Base-by-base conservation (phyloP, 495 filamentous ascomycete genomes). In the Lepraria neglecta region DNA sequence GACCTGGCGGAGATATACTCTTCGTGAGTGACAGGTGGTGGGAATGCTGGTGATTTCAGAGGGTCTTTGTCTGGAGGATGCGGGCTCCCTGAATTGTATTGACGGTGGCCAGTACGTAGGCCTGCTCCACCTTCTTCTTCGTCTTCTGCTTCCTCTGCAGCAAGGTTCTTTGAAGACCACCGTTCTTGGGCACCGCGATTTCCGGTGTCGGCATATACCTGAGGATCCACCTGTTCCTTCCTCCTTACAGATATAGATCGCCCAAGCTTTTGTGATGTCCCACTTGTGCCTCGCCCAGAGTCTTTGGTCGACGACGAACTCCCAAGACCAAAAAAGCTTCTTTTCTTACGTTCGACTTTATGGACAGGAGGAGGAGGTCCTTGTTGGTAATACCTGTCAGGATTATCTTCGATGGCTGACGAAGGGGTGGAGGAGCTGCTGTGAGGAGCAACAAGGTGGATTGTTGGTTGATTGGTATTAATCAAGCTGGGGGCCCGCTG, bases 171-270 rank as follows among this genome's bases (percentile, higher is more conserved):
- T 27, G 46, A n/a, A 54, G 55, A 54, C 64, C 62, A 61, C 40
- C 59, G 57, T 46, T 67, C 44, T 56, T 65, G 67, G 7, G 42
- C 45, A n/a, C 51, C 57, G 15, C 56, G 59, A 21, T 59, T 17
- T 31, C 33, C 54, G 11, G 46, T 12, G 47, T 61, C 50, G 3
- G 42, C 33, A 45, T 62, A 47, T 5, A 47, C 50, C 28, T 65
- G 55, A 28, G 61, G 58, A 31, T 59, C 46, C 30, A 46, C 31
- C 33, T 60, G 45, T 31, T 60, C 52, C 51, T 67, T 65, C 30
- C 57, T 65, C 38, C 67, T 59, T 42, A 69, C 63, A 3, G 67
- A 69, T 64, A 65, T 65, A 24, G 59, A 64, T 47, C 67, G 62
- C 47, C 65, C 67, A 56, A 69, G 50, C 43, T 66, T 62, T 50